Percentiles rank a stretch among this genome's conserved stretches.
Evolutionary conservation across 805 yeast species (phyloP).

Genomic region (Candida palmyrensis): DNA sequence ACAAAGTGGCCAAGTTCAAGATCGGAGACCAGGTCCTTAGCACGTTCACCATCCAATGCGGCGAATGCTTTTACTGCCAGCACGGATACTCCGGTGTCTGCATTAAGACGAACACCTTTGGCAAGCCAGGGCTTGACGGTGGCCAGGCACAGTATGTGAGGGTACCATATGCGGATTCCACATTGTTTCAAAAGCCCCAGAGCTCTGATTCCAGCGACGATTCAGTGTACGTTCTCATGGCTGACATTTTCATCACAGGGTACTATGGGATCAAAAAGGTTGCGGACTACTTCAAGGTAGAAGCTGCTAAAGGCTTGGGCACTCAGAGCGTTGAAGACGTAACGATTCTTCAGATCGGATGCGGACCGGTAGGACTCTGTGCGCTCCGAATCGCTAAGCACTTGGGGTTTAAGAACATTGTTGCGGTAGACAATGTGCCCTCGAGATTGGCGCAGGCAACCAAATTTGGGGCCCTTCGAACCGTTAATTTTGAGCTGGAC

Average conservation of each 20-base stretch:
- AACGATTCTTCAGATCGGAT: slow-evolving; percentile 48
- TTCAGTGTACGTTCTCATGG: slow-evolving; percentile 49
- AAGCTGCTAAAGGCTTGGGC: slow-evolving; percentile 16
- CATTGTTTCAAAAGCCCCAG: slow-evolving; percentile 41
- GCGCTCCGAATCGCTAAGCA: slow-evolving; percentile 41
- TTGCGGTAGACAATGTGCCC: slow-evolving; percentile 46
- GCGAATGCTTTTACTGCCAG: slow-evolving; percentile 53
- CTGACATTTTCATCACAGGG: slow-evolving; percentile 63
- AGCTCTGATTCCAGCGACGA: slow-evolving; percentile 28
- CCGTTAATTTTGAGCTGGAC: slow-evolving; percentile 39
- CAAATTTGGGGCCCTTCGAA: slow-evolving; percentile 45
- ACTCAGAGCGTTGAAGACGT: slow-evolving; percentile 17
- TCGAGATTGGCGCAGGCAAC: slow-evolving; percentile 41
- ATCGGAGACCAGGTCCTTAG: slow-evolving; percentile 45
- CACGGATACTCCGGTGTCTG: slow-evolving; percentile 54
- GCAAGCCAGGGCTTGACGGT: slow-evolving; percentile 52
- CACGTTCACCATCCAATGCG: slow-evolving; percentile 54
- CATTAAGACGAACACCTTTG: slow-evolving; percentile 50
- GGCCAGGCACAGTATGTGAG: slow-evolving; percentile 60
- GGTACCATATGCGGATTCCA: slow-evolving; percentile 52
- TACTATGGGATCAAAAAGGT: slow-evolving; percentile 53
- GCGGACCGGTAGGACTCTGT: slow-evolving; percentile 59
- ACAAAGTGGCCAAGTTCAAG: slow-evolving; percentile 22
- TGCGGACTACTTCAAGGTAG: slow-evolving; percentile 32
- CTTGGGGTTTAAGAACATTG: slow-evolving; percentile 39